Conservation (phyloP, 208 protist species). For the Zelonia costaricensis region DNA sequence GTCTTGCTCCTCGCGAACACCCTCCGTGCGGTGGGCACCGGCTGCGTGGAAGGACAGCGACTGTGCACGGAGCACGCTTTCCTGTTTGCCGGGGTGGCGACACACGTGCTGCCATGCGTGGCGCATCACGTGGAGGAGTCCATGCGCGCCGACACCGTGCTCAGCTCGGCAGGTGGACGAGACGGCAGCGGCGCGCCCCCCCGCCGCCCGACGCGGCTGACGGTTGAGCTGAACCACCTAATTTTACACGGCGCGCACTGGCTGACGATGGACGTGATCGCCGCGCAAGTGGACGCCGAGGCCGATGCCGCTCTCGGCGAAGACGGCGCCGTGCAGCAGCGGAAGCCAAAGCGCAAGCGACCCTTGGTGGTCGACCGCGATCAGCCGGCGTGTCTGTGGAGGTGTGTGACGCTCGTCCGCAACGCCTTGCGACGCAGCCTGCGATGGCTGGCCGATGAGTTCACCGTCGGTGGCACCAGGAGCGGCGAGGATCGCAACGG, state of each 20-base stretch:
- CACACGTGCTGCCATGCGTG: conserved; percentile 39
- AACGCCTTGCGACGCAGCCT: conserved; percentile 59
- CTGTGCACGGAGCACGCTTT: conserved; percentile 48
- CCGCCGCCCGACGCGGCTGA: conserved; percentile 42
- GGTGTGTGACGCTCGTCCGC: conserved; percentile 38
- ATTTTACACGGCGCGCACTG: conserved; percentile 63
- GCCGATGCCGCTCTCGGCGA: conserved; percentile 1
- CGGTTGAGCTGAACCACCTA: conserved; percentile 64
- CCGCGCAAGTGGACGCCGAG: conserved; percentile 27
- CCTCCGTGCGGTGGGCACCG: conserved; percentile 42
- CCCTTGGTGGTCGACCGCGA: conserved; percentile 61
- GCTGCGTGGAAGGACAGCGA: conserved; percentile 31
- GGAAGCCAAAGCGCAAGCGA: background rate
- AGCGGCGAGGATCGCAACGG: background rate
- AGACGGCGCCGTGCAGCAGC: background rate
- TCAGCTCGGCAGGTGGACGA: background rate
- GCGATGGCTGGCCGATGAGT: conserved; percentile 37
- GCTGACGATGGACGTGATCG: conserved; percentile 52
- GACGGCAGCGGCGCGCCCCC: background rate
- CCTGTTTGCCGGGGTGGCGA: conserved; percentile 36
- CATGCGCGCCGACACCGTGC: conserved; percentile 4
- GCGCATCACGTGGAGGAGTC: conserved; percentile 43
- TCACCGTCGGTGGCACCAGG: too few species aligned
- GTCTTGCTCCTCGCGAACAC: conserved; percentile 54
- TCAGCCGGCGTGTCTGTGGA: conserved; percentile 52